These are phyloP conservation scores for Rhodomyrtus tomentosa DNA, from an alignment of 345 rosid species.

Conservation along the genomic window DNA sequence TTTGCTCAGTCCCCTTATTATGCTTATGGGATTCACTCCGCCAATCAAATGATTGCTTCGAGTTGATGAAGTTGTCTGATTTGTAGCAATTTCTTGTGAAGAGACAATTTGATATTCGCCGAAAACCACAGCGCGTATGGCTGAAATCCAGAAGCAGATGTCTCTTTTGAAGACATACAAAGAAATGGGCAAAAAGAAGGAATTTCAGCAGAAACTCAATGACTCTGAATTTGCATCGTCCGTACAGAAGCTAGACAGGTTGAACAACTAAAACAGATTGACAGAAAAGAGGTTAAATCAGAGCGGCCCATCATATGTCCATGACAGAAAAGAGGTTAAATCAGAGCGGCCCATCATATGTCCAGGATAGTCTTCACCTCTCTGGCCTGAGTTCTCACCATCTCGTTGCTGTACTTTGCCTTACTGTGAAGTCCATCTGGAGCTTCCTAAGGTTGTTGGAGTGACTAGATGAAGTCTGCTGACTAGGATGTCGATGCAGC, in stretches of 20 bases:
- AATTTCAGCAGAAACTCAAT: conserved; percentile 57
- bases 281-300: conserved; percentile 52
- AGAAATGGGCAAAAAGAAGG: conserved; percentile 57
- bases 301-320: conserved; percentile 36
- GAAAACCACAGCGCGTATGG: conserved; percentile 31
- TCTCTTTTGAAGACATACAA: conserved; percentile 44
- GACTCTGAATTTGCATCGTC: conserved; percentile 61
- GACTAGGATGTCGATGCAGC: conserved; percentile 61
- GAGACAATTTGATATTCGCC: conserved; percentile 57
- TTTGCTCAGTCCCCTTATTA: conserved; percentile 73
- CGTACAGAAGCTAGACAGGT: conserved; percentile 43
- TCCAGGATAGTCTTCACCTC: conserved; percentile 32
- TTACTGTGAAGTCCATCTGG: conserved; percentile 49
- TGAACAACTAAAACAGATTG: conserved; percentile 24
- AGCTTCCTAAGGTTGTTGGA: conserved; percentile 48
- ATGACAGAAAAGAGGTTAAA: conserved; percentile 49
- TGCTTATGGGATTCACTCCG: conserved; percentile 51
- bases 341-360: conserved; percentile 38
- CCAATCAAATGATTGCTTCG: conserved; percentile 38
- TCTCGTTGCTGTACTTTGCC: conserved; percentile 34
- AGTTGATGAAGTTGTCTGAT: conserved; percentile 56
- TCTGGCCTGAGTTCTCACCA: conserved; percentile 40
- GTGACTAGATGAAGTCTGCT: conserved; percentile 49
- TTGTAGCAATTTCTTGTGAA: conserved; percentile 60
- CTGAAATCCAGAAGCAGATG: conserved; percentile 68